A percentile compares a stretch with the other conserved stretches of the same genome.
Evolutionary conservation across 179 eudicot genomes (phyloP).

Genomic region (Gypsophila paniculata): DNA sequence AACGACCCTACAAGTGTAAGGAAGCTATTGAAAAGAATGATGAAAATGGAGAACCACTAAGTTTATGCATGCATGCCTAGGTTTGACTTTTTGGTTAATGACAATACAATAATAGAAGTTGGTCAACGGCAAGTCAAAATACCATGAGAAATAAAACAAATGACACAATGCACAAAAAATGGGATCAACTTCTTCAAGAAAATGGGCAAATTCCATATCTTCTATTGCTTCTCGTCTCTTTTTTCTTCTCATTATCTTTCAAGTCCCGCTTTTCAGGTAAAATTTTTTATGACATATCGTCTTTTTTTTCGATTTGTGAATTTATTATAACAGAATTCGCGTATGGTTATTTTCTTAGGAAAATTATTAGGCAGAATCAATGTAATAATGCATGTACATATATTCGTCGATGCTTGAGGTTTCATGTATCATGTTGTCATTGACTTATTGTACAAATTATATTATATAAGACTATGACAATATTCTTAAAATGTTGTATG

Average conservation of each 20-base stretch:
- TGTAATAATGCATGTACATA: no score
- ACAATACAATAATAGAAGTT: not conserved
- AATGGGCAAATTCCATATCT: slow-evolving; percentile 42
- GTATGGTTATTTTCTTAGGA: no score
- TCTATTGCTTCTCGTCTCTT: slow-evolving; percentile 39
- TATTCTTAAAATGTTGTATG: not conserved
- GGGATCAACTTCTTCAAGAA: slow-evolving; percentile 42
- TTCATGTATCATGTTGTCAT: not conserved
- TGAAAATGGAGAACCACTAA: slow-evolving; percentile 30
- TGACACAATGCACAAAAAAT: slow-evolving; percentile 26
- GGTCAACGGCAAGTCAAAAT: slow-evolving; percentile 25
- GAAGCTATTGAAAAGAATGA: no score
- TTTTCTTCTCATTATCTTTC: slow-evolving; percentile 51
- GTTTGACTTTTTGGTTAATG: slow-evolving; percentile 22
- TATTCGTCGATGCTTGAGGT: no score
- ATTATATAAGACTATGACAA: not conserved
- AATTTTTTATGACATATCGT: not conserved
- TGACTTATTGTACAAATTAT: not conserved
- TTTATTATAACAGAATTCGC: no score
- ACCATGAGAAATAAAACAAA: not conserved
- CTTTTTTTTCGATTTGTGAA: no score
- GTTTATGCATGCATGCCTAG: not conserved
- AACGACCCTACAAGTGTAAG: no score
- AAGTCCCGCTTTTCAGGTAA: slow-evolving; percentile 69
- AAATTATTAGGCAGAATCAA: no score